phyloP scores from a whole-genome alignment of 2,329 filamentous ascomycete genomes.

The Hyphodiscus sp. region DNA sequence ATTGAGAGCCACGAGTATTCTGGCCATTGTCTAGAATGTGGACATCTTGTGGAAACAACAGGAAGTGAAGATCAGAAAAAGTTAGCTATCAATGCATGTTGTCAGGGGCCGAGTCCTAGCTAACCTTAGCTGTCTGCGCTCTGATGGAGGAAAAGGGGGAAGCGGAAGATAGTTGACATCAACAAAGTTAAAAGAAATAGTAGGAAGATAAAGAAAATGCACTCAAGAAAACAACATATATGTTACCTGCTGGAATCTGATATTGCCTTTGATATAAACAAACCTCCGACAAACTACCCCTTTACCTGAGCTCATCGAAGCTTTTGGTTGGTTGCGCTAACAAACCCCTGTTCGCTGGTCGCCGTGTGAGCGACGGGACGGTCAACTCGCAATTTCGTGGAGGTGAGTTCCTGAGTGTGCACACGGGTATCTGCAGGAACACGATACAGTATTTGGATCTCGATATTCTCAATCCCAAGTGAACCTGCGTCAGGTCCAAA shows the following conservation, averaged over 20 bases:
- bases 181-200: background rate
- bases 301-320: background rate
- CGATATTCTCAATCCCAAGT: background rate
- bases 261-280: background rate
- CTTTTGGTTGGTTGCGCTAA: background rate
- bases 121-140: background rate
- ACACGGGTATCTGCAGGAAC: background rate
- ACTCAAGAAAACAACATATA: background rate
- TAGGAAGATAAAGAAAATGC: background rate
- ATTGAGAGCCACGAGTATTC: no score
- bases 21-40: no score
- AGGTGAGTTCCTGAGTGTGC: background rate
- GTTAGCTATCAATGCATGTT: background rate
- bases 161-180: background rate
- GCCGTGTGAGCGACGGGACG: background rate
- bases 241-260: background rate
- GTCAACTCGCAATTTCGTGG: background rate
- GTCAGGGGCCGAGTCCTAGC: background rate
- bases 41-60: background rate
- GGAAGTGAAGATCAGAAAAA: no score
- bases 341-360: background rate
- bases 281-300: background rate
- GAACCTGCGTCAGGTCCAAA: background rate
- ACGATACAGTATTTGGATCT: background rate
- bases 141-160: background rate